Evolutionary conservation across 441 rosid genomes (phyloP).

Genomic region (Croton laevigatus): DNA sequence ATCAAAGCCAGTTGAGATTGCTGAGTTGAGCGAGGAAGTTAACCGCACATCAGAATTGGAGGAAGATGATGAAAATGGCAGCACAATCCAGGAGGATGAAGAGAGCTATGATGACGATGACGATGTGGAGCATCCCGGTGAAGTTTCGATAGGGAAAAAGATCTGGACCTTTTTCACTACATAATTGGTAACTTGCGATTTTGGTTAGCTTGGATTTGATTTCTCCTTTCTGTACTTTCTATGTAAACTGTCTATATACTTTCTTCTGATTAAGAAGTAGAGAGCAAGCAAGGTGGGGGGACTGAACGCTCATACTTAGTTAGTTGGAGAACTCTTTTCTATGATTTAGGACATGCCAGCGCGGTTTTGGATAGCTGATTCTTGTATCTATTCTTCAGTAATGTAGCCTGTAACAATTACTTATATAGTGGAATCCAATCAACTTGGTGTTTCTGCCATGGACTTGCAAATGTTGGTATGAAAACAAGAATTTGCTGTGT

Average conservation of each 20-base stretch:
- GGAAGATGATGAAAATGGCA: constrained; percentile 46
- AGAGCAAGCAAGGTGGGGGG: background rate
- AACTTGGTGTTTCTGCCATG: background rate
- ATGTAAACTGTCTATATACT: background rate
- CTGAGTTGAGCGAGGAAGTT: constrained; percentile 44
- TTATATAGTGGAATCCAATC: background rate
- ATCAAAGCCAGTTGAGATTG: constrained; percentile 34
- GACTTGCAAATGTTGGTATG: too few relatives aligned
- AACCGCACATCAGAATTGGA: constrained; percentile 34
- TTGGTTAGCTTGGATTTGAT: background rate
- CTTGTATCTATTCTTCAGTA: constrained; percentile 1
- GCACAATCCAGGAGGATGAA: constrained; percentile 46
- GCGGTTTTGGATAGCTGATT: background rate
- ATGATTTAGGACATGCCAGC: background rate
- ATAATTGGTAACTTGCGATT: constrained; percentile 10
- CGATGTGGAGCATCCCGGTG: constrained; percentile 54
- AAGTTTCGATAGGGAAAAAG: constrained; percentile 66
- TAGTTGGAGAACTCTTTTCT: background rate
- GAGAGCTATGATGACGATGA: constrained; percentile 35
- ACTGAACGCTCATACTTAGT: background rate
- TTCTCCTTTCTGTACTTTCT: background rate
- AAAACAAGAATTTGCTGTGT: too few relatives aligned
- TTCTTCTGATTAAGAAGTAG: background rate
- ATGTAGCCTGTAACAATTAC: background rate
- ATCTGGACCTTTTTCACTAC: constrained; percentile 85